Evolutionary conservation across 1,284 basidiomycete genomes (phyloP).

Genomic region (Ceratobasidium sp.): DNA sequence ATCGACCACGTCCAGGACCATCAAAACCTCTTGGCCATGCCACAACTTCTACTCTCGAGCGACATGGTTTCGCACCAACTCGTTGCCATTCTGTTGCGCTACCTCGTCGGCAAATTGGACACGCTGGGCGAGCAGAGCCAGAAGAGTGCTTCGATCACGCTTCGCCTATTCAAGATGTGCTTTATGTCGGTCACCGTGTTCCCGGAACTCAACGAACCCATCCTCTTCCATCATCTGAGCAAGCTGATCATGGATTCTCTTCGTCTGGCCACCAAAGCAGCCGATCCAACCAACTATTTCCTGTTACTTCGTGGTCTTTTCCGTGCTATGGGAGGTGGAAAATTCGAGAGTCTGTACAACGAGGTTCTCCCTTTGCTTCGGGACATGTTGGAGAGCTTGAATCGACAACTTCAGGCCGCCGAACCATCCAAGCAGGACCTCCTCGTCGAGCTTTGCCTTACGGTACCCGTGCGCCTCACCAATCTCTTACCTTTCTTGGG

Average conservation of each 20-base stretch:
- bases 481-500: slow-evolving; percentile 96
- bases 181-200: slow-evolving; percentile 90
- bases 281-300: slow-evolving; percentile 94
- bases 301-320: slow-evolving; percentile 95
- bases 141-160: slow-evolving; percentile 78
- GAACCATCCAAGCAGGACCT: slow-evolving; percentile 82
- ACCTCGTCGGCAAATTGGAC: slow-evolving; percentile 86
- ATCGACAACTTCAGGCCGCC: slow-evolving; percentile 87
- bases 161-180: slow-evolving; percentile 96
- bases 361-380: slow-evolving; percentile 96
- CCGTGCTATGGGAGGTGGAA: slow-evolving; percentile 95
- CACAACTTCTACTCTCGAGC: slow-evolving; percentile 87
- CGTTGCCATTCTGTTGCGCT: slow-evolving; percentile 92
- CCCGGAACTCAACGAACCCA: slow-evolving; percentile 87
- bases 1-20: slow-evolving; percentile 83
- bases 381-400: slow-evolving; percentile 96
- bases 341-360: slow-evolving; percentile 96
- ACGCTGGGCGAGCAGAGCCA: slow-evolving; percentile 90
- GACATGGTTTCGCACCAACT: slow-evolving; percentile 89
- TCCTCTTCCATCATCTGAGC: slow-evolving; percentile 91
- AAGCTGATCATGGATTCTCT: slow-evolving; percentile 98
- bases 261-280: slow-evolving; percentile 90
- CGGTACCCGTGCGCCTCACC: slow-evolving; percentile 94
- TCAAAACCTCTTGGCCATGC: slow-evolving; percentile 84
- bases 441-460: slow-evolving; percentile 97